phyloP scores from a whole-genome alignment of 208 protist species.

The Blastocrithidia nonstop region DNA sequence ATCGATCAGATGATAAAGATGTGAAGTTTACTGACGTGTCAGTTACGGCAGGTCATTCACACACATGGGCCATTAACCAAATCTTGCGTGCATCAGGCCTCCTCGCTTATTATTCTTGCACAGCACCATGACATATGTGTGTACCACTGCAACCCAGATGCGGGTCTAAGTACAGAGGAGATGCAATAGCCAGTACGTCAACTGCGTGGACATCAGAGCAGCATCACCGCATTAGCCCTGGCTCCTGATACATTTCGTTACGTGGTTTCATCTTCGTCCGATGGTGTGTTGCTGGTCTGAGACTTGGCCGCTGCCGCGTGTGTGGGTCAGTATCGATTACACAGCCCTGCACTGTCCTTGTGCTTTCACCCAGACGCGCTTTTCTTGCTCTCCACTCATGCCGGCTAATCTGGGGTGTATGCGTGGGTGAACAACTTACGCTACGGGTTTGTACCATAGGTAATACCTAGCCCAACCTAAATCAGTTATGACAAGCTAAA shows the following conservation, averaged over 20 bases:
- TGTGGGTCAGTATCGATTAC: constrained; percentile 72
- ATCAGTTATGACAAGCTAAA: constrained; percentile 26
- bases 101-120: constrained; percentile 55
- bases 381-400: constrained; percentile 74
- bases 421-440: constrained; percentile 82
- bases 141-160: constrained; percentile 41
- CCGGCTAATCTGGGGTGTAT: constrained; percentile 65
- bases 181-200: constrained; percentile 44
- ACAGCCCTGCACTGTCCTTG: constrained; percentile 56
- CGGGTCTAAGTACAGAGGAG: background rate
- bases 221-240: constrained; percentile 67
- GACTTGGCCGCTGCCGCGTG: constrained; percentile 70
- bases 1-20: constrained; percentile 65
- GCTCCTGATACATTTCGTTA: constrained; percentile 60
- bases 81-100: constrained; percentile 55
- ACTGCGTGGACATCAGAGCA: constrained; percentile 60
- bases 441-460: constrained; percentile 77
- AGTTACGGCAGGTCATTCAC: constrained; percentile 17
- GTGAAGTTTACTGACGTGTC: constrained; percentile 37
- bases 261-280: constrained; percentile 49
- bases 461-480: constrained; percentile 28
- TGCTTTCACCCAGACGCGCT: constrained; percentile 73
- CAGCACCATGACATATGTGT: constrained; percentile 58
- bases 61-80: constrained; percentile 40
- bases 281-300: constrained; percentile 66